phyloP scores from a whole-genome alignment of 352 stramenopile species.

The Phytophthora ramorum region DNA sequence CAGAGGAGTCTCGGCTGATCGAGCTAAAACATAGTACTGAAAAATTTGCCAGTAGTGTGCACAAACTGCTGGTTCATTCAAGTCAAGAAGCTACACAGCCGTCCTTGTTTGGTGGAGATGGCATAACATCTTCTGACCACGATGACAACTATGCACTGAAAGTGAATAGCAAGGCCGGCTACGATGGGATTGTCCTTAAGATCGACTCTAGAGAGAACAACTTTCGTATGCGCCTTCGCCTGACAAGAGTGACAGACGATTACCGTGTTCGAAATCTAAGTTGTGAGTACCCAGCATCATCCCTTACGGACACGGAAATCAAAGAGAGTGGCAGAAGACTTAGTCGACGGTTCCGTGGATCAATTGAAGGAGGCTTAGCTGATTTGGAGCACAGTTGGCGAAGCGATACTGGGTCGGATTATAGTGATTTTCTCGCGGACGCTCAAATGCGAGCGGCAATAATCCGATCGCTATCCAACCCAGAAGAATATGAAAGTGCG shows the following conservation, averaged over 20 bases:
- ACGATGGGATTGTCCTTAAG: conserved; percentile 60
- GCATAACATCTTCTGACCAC: background rate
- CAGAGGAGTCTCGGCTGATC: conserved; percentile 54
- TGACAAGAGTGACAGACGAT: conserved; percentile 72
- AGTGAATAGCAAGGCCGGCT: background rate
- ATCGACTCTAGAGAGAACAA: conserved; percentile 74
- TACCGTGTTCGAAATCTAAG: conserved; percentile 75
- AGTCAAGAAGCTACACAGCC: conserved; percentile 13
- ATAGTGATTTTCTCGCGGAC: conserved; percentile 79
- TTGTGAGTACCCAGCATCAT: conserved; percentile 58
- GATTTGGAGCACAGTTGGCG: conserved; percentile 68
- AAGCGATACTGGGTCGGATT: conserved; percentile 78
- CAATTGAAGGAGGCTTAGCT: conserved; percentile 36
- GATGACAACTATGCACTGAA: background rate
- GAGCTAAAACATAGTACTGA: conserved; percentile 75
- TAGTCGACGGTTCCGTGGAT: conserved; percentile 38
- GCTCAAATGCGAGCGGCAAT: conserved; percentile 84
- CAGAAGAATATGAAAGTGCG: conserved; percentile 49
- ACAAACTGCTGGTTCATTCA: conserved; percentile 66
- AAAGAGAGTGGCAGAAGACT: conserved; percentile 40
- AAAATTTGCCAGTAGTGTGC: conserved; percentile 80
- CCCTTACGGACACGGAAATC: conserved; percentile 56
- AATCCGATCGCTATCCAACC: conserved; percentile 71
- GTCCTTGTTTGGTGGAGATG: conserved; percentile 13
- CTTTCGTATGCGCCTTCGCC: conserved; percentile 74